Conservation (phyloP, 495 filamentous ascomycete species). For the Massariosphaeria phaeospora region DNA sequence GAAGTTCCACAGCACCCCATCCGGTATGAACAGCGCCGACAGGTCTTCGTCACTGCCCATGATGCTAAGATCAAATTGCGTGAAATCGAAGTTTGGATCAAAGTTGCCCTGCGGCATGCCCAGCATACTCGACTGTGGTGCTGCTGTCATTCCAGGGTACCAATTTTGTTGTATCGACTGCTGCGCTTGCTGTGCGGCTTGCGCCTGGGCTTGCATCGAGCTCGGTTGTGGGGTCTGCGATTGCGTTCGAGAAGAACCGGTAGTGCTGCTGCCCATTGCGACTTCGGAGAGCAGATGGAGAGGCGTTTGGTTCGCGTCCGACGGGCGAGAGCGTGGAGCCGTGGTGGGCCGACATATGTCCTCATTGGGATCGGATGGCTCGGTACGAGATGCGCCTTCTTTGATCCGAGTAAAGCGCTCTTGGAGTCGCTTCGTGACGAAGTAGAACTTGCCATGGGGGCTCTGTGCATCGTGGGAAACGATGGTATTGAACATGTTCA, state of each 20-base stretch:
- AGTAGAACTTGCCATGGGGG: conserved; percentile 69
- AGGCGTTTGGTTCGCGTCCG: conserved; percentile 22
- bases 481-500: conserved; percentile 60
- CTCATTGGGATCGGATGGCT: not conserved
- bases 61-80: conserved; percentile 25
- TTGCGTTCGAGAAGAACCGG: conserved; percentile 8
- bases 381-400: conserved; percentile 13
- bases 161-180: conserved; percentile 8
- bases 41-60: conserved; percentile 24
- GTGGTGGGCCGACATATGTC: conserved; percentile 1
- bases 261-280: conserved; percentile 29
- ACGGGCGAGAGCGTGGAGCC: conserved; percentile 12
- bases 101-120: conserved; percentile 9
- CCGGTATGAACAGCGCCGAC: conserved; percentile 28
- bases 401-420: conserved; percentile 56
- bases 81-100: conserved; percentile 29
- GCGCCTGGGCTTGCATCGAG: conserved; percentile 1
- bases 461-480: conserved; percentile 61
- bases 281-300: conserved; percentile 35
- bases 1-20: conserved; percentile 23
- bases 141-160: conserved; percentile 22
- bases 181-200: conserved; percentile 12
- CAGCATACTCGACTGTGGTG: conserved; percentile 14
- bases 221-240: conserved; percentile 6
- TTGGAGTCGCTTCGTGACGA: conserved; percentile 68